Conservation (phyloP, 2,329 filamentous ascomycete species). For the Raffaelea deltoideospora region DNA sequence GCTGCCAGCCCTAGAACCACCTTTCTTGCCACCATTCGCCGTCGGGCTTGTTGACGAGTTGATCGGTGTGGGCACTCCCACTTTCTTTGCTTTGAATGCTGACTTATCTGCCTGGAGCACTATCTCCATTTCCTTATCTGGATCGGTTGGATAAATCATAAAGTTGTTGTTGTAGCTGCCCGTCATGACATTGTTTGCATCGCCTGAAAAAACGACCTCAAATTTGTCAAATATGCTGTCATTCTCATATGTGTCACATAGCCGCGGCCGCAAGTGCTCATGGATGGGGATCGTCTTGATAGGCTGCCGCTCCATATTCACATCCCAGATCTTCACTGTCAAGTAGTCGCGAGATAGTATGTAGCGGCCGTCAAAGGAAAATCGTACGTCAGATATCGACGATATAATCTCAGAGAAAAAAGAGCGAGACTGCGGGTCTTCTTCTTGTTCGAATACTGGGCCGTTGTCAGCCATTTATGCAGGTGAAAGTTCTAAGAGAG, state of each 20-base stretch:
- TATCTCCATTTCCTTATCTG: constrained; percentile 91
- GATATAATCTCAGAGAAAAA: constrained; percentile 99
- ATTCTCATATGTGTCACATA: constrained; percentile 98
- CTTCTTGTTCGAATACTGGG: constrained; percentile 98
- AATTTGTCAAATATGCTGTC: constrained; percentile 99
- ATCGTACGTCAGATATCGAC: constrained; percentile 95
- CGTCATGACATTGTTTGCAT: constrained; percentile 98
- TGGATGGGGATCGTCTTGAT: constrained; percentile 98
- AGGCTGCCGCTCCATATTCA: constrained; percentile 96
- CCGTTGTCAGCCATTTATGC: no score
- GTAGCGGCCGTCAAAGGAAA: constrained; percentile 91
- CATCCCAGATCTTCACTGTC: constrained; percentile 99
- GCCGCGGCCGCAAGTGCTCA: constrained; percentile 80
- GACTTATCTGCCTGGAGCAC: constrained; percentile 97
- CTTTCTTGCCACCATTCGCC: constrained; percentile 68
- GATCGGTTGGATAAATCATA: constrained; percentile 98
- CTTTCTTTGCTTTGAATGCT: constrained; percentile 99
- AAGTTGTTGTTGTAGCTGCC: constrained; percentile 99
- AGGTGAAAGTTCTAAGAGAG: no score
- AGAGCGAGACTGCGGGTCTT: constrained; percentile 88
- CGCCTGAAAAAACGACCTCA: constrained; percentile 95
- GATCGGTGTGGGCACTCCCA: constrained; percentile 93
- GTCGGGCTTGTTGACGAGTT: constrained; percentile 65
- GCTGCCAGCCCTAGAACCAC: constrained; percentile 73
- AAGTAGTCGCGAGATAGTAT: constrained; percentile 96